Percentiles rank a stretch among this genome's conserved stretches.
Evolutionary conservation across 345 rosid species (phyloP).

Genomic region (Adansonia digitata): DNA sequence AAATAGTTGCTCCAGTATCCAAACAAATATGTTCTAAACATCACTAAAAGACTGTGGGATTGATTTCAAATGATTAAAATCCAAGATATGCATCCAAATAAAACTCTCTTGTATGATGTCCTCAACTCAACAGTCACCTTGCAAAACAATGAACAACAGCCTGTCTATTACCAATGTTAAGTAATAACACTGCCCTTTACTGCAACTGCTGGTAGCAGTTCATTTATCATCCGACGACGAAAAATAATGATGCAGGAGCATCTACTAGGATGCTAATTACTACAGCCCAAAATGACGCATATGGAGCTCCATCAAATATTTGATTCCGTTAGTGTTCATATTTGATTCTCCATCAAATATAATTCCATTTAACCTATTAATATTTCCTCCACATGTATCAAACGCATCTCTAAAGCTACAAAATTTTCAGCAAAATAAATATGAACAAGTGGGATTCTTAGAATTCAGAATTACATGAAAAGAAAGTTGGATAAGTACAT

Average conservation of each 20-base stretch:
- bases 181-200: background rate
- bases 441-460: background rate
- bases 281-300: too few relatives aligned
- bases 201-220: background rate
- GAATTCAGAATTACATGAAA: background rate
- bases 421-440: background rate
- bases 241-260: background rate
- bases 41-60: background rate
- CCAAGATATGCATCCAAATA: background rate
- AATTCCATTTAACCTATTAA: background rate
- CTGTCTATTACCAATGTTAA: too few relatives aligned
- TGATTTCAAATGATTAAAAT: background rate
- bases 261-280: too few relatives aligned
- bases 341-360: too few relatives aligned
- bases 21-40: background rate
- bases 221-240: background rate
- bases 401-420: background rate
- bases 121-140: background rate
- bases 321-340: too few relatives aligned
- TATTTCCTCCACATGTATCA: background rate
- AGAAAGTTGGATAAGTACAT: background rate
- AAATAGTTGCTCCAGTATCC: conserved; percentile 10
- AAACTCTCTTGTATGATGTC: background rate
- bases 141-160: background rate
- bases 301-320: too few relatives aligned